These are phyloP conservation scores for Persicaria maculosa DNA, from an alignment of 148 eudicot genomes.

Conservation along the genomic window DNA sequence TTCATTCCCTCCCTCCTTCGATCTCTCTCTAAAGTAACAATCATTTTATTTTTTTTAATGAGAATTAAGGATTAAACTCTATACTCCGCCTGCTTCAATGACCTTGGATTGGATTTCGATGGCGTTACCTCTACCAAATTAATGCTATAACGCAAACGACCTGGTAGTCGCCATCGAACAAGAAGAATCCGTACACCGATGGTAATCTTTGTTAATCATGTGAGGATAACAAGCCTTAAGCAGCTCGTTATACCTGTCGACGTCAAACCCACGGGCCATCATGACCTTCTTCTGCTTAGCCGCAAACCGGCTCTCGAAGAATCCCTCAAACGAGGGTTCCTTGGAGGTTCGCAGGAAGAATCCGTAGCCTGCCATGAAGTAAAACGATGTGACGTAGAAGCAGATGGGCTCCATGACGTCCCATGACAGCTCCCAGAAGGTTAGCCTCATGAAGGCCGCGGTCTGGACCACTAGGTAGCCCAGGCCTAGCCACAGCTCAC, in stretches of 20 bases:
- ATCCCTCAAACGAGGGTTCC: conserved; percentile 81
- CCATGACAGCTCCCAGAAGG: conserved; percentile 96
- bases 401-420: conserved; percentile 98
- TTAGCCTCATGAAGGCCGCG: conserved; percentile 79
- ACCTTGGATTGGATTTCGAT: background rate
- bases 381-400: conserved; percentile 67
- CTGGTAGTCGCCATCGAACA: background rate
- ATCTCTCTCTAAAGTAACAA: too few relatives aligned
- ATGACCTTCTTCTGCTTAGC: conserved; percentile 59
- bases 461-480: conserved; percentile 67
- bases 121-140: too few relatives aligned
- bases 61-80: too few relatives aligned
- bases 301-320: conserved; percentile 63
- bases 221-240: conserved; percentile 35
- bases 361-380: conserved; percentile 71
- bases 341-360: conserved; percentile 73
- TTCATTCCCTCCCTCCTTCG: too few relatives aligned
- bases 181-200: background rate
- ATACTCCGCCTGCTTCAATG: background rate
- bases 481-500: conserved; percentile 78
- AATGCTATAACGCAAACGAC: background rate
- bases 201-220: background rate
- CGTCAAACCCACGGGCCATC: conserved; percentile 39
- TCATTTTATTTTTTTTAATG: too few relatives aligned
- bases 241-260: conserved; percentile 53